Conservation (phyloP, 2,329 filamentous ascomycete species). For the Ceratocystis huliohia region DNA sequence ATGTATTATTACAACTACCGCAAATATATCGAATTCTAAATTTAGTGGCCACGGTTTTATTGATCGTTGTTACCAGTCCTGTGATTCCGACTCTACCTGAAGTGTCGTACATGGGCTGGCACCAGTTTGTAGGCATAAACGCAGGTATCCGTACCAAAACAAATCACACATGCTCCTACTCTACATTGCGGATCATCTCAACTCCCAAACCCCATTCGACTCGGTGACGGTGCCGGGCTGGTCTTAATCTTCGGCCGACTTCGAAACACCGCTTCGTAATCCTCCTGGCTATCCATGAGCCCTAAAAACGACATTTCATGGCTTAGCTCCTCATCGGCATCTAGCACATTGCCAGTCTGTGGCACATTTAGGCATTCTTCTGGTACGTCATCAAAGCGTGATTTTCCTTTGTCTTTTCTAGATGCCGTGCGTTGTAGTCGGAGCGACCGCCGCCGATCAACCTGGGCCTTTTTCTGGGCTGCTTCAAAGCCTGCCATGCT, state of each 20-base stretch:
- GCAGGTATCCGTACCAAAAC: no score
- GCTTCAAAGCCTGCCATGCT: conserved; percentile 53
- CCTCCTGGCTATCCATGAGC: conserved; percentile 54
- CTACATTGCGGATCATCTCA: conserved; percentile 1
- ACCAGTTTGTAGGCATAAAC: no score
- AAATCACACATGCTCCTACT: no score
- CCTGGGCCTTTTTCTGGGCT: conserved; percentile 46
- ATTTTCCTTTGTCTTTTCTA: conserved; percentile 30
- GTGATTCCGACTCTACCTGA: no score
- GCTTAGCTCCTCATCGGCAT: conserved; percentile 20
- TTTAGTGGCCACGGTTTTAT: background rate
- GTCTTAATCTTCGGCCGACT: conserved; percentile 67
- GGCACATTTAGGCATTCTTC: conserved; percentile 30
- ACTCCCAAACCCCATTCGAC: conserved; percentile 15
- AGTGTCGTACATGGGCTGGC: no score
- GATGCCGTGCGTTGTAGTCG: conserved; percentile 12
- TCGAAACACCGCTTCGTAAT: conserved; percentile 74
- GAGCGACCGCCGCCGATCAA: conserved; percentile 42
- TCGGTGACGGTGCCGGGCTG: conserved; percentile 51
- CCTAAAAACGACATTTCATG: conserved; percentile 46
- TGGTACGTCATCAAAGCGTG: conserved; percentile 28
- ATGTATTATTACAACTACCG: conserved; percentile 18
- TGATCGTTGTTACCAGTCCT: no score
- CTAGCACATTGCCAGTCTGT: conserved; percentile 23
- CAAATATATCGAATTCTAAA: background rate